Evolutionary conservation across 768 basidiomycete species (phyloP).

Genomic region (Tricholoma sp.): DNA sequence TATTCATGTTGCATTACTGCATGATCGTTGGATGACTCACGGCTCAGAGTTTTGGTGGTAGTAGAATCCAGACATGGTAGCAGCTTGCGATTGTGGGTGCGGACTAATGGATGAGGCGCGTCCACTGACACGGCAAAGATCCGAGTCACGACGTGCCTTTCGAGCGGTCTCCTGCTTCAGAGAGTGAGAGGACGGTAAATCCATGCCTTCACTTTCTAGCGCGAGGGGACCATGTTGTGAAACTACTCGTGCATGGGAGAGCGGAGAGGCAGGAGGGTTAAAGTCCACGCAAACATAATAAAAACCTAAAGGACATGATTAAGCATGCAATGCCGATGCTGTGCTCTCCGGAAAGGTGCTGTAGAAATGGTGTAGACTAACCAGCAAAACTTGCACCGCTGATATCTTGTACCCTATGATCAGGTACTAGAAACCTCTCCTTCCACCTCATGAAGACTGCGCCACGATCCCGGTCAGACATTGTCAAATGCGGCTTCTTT

Average conservation of each 20-base stretch:
- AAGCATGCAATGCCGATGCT: slow-evolving; percentile 12
- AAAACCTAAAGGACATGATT: slow-evolving; percentile 52
- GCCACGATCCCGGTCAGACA: slow-evolving; percentile 70
- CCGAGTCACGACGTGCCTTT: slow-evolving; percentile 42
- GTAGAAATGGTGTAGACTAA: slow-evolving; percentile 30
- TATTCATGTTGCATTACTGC: not conserved
- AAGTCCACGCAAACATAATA: slow-evolving; percentile 96
- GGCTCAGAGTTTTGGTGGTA: slow-evolving; percentile 92
- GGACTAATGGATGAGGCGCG: slow-evolving; percentile 48
- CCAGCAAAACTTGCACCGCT: slow-evolving; percentile 94
- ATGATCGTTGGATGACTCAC: slow-evolving; percentile 40
- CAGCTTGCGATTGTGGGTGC: slow-evolving; percentile 44
- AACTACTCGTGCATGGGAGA: slow-evolving; percentile 18
- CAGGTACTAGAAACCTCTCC: slow-evolving; percentile 93
- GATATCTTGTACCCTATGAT: slow-evolving; percentile 90
- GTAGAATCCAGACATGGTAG: slow-evolving; percentile 87
- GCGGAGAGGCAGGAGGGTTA: slow-evolving; percentile 51
- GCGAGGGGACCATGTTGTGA: slow-evolving; percentile 30
- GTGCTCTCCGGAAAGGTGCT: slow-evolving; percentile 4
- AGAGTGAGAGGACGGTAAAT: slow-evolving; percentile 23
- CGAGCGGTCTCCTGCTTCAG: slow-evolving; percentile 31
- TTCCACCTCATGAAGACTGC: slow-evolving; percentile 97
- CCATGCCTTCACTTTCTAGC: slow-evolving; percentile 19
- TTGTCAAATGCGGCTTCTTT: slow-evolving; percentile 70
- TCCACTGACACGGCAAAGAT: slow-evolving; percentile 31